Conservation (phyloP, 2,329 filamentous ascomycete species). For the Fusarium lyarnte region DNA sequence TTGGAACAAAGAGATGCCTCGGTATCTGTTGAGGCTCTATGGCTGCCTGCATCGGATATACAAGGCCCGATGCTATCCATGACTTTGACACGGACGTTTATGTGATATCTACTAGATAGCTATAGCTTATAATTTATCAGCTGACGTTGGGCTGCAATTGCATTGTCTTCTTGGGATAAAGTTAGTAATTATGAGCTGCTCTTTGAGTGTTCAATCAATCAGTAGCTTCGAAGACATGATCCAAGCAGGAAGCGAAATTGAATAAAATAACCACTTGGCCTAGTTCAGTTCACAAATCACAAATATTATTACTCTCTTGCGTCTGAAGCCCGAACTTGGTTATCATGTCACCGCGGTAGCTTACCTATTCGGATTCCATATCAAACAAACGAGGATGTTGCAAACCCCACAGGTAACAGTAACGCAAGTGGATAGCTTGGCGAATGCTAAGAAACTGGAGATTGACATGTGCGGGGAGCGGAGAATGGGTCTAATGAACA, state of each 20-base stretch:
- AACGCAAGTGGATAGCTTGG: constrained; percentile 53
- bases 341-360: neutral
- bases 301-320: too few species aligned
- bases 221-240: neutral
- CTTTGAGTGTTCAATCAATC: too few species aligned
- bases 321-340: fast-evolving
- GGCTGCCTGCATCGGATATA: neutral
- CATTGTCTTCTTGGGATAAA: fast-evolving
- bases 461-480: neutral
- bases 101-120: neutral
- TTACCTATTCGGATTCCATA: neutral
- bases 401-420: neutral
- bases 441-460: neutral
- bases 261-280: neutral
- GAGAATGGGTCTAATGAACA: neutral
- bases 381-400: neutral
- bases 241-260: neutral
- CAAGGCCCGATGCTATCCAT: neutral
- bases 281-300: neutral
- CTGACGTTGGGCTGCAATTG: neutral
- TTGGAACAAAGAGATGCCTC: neutral
- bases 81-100: neutral
- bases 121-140: fast-evolving
- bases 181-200: neutral
- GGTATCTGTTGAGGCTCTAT: neutral